These are phyloP conservation scores for Wickerhamiella azymoides DNA, from an alignment of 805 yeast species.

Conservation along the genomic window DNA sequence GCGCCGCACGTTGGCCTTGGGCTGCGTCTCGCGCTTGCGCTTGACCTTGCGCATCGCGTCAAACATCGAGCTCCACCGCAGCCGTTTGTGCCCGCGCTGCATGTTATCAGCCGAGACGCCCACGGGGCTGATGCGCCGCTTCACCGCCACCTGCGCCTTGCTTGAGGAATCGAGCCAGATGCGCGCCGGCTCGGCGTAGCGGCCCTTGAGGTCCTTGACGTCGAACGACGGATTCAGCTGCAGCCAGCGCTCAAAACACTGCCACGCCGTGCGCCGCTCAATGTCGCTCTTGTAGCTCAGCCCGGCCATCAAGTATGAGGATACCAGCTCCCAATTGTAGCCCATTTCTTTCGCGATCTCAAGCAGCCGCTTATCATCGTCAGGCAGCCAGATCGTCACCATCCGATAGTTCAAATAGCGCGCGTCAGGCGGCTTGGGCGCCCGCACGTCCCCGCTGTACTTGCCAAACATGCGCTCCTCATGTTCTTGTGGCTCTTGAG, in stretches of 20 bases:
- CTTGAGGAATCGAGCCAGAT: slow-evolving; percentile 88
- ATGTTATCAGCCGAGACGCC: slow-evolving; percentile 90
- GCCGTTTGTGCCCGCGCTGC: slow-evolving; percentile 79
- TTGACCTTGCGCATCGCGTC: slow-evolving; percentile 86
- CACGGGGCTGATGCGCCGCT: slow-evolving; percentile 76
- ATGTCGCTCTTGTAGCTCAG: slow-evolving; percentile 70
- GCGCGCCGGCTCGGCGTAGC: slow-evolving; percentile 69
- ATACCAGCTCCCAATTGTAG: slow-evolving; percentile 86
- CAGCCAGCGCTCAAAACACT: slow-evolving; percentile 90
- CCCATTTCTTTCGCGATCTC: slow-evolving; percentile 73
- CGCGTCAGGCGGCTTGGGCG: slow-evolving; percentile 83
- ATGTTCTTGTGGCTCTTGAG: slow-evolving; percentile 15
- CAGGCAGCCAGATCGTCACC: slow-evolving; percentile 94
- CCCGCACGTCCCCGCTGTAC: slow-evolving; percentile 35
- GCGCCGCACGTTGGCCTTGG: slow-evolving; percentile 36
- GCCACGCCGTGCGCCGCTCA: slow-evolving; percentile 97
- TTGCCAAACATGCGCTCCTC: slow-evolving; percentile 12
- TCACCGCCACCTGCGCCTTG: slow-evolving; percentile 74
- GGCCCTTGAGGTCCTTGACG: slow-evolving; percentile 75
- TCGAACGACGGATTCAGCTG: slow-evolving; percentile 85
- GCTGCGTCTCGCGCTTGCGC: slow-evolving; percentile 72
- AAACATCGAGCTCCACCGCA: slow-evolving; percentile 95
- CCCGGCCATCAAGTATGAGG: slow-evolving; percentile 61
- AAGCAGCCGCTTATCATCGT: slow-evolving; percentile 71
- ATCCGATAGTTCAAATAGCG: slow-evolving; percentile 69